Base-by-base conservation (phyloP, 2,329 filamentous ascomycete species). In the Pseudonectria buxi region DNA sequence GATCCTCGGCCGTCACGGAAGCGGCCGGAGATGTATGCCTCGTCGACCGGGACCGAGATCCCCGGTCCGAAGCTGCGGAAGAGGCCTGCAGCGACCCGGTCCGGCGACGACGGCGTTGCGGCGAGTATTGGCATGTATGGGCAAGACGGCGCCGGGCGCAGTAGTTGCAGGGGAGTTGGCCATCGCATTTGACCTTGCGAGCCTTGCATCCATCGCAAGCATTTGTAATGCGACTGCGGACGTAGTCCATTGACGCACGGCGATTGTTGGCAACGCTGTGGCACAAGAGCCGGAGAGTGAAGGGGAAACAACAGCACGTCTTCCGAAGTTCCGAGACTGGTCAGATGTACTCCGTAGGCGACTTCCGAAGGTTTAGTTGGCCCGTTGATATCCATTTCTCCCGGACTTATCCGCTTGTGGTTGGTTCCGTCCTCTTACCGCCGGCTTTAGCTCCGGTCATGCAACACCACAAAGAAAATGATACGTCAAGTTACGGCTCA, bases 161-260 rank as follows among this genome's bases (percentile, higher is more conserved):
- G 46, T 72, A 72, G 26, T 60, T 59, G 49, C 72, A 76, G 1
- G 72, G 72, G n/a, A 61, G 46, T n/a, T 62, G 61, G 2, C 72
- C 72, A 43, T 74, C 71, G 50, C 72, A 76, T 54, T 72, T 74
- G 27, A 74, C 68, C 61, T 74, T 75, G 36, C 69, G 64, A 10
- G 65, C 60, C 46, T 75, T 75, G 58, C 71, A 75, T 3, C 63
- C 62, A 43, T 74, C 70, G 52, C 72, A 75, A 28, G 72, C 72
- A 41, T 73, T 73, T 37, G 68, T 59, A 28, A 73, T 66, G 40
- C 71, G 70, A 36, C 55, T 61, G 36, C 61, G 62, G 41, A 64
- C 55, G 44, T 56, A 57, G 25, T 44, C 18, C 18, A 22, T 22
- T 5, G 18, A 9, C 18, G n/a, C n/a, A n/a, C n/a, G n/a, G n/a